Base-by-base conservation (phyloP, 23 red algal species). In the Gracilaria domingensis region DNA sequence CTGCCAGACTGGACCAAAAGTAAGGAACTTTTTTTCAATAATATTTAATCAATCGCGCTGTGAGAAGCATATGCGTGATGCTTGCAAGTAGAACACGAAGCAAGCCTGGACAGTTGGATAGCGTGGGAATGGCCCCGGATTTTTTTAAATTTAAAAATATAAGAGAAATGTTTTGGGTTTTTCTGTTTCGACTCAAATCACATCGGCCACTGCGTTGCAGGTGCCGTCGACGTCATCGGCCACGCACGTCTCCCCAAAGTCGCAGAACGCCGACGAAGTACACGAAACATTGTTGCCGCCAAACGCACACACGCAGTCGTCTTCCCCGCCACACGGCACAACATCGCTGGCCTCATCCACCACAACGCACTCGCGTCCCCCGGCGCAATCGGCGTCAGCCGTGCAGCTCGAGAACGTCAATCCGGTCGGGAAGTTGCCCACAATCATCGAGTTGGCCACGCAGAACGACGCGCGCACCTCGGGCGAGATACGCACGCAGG, bases 381-480 rank as follows among this genome's bases (percentile, higher is more conserved):
- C 62, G 0, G 62, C 62, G 14, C 62, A 67, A 25, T 67, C 62
- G 12, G 16, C 33, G 20, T 67, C 62, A 11, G 33, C 11, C 8
- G 9, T 32, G 24, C 62, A 67, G 17, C 5, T 12, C 24, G 62
- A 67, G 1, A 33, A 25, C 26, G 62, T 67, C 3, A 67, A 25
- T 12, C 62, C 62, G 62, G 16, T 67, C 33, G 62, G 62, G 14
- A 67, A 67, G 62, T 67, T 67, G 11, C 62, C 62, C 28, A 67
- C 62, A 2, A 67, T 67, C 12, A 67, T 12, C 26, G 62, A 67
- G 24, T 67, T 67, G 13, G 62, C 62, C 26, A 67, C 62, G 33
- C 62, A 67, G 62, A 67, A 67, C 28, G 62, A 67, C 5, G 62
- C 62, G 1, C 1, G 62, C 1, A 67, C 33, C 20, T 67, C 62